These are phyloP conservation scores for Solanum clarkiae DNA, from an alignment of 257 asterid genomes.

Conservation along the genomic window DNA sequence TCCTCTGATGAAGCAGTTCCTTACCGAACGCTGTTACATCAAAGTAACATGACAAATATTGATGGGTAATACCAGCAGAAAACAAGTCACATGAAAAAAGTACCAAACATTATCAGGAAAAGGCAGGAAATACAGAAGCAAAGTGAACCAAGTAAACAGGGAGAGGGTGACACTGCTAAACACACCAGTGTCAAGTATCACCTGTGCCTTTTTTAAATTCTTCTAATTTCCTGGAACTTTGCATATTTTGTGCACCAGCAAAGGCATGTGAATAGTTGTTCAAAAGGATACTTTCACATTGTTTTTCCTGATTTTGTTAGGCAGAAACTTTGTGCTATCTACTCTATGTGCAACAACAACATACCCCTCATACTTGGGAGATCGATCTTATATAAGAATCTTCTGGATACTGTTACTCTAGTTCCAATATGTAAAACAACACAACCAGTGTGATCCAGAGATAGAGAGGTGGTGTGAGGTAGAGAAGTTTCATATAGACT, in stretches of 20 bases:
- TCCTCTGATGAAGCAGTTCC: slow-evolving; percentile 98
- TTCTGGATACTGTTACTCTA: neutral
- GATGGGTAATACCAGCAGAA: neutral
- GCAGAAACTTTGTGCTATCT: neutral
- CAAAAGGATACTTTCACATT: neutral
- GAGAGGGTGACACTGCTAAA: neutral
- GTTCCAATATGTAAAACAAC: neutral
- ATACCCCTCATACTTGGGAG: neutral
- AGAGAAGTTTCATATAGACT: neutral
- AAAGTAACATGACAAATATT: neutral
- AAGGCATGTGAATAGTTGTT: neutral
- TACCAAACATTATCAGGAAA: neutral
- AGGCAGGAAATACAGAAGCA: neutral
- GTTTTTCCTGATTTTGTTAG: neutral
- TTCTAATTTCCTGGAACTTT: neutral
- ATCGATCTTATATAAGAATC: neutral
- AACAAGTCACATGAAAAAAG: neutral
- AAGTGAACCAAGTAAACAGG: neutral
- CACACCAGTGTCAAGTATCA: neutral
- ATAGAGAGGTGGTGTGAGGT: neutral
- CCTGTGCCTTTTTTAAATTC: neutral
- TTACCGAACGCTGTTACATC: slow-evolving; percentile 60
- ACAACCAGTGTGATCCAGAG: neutral
- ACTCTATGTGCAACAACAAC: neutral
- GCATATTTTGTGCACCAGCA: neutral